Base-by-base conservation (phyloP, 768 basidiomycete species). In the Leucogyrophana mollusca region DNA sequence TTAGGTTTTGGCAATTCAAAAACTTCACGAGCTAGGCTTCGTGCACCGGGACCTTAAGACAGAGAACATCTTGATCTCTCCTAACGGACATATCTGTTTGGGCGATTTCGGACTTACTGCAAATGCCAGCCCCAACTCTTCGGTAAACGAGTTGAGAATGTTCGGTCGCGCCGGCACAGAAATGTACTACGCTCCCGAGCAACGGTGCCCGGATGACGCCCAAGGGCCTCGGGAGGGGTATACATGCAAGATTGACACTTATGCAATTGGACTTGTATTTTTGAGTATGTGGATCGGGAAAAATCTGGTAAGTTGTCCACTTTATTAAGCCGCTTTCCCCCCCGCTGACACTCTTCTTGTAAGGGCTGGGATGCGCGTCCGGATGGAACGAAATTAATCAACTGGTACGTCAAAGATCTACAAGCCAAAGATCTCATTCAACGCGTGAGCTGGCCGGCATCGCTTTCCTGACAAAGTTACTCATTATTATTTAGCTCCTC, bases 21-120 rank as follows among this genome's bases (percentile, higher is more conserved):
- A 49, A 11, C 41, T 55, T 9, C 51, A 55, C 30, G 33, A 35
- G 9, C 16, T 46, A 18, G 59, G 65, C 9, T 57, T 79, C 37
- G 64, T 74, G 9, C 77, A 80, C 61, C 62, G 73, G 17, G 78
- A 80, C 54, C 50, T 80, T 52, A 80, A 80, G 61, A 59, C 74
- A 25, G 78, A 80, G 54, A 79, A 79, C 52, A 66, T 80, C 37
- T 56, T 80, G 22, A 60, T 73, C 25, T 69, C 70, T 42, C 45
- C 52, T 4, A 35, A 30, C 17, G 54, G 54, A 16, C 54, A 55
- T 14, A 22, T 54, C 40, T 33, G 38, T n/a, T 4, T 55, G 18
- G 49, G 39, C 23, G 54, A 55, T 33, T 55, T 54, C 35, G 54
- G 54, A 16, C 8, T 38, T 11, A 30, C 32, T 16, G 22, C 32